Evolutionary conservation across 2,329 filamentous ascomycete genomes (phyloP).

Genomic region (Pseudogymnoascus sp.): DNA sequence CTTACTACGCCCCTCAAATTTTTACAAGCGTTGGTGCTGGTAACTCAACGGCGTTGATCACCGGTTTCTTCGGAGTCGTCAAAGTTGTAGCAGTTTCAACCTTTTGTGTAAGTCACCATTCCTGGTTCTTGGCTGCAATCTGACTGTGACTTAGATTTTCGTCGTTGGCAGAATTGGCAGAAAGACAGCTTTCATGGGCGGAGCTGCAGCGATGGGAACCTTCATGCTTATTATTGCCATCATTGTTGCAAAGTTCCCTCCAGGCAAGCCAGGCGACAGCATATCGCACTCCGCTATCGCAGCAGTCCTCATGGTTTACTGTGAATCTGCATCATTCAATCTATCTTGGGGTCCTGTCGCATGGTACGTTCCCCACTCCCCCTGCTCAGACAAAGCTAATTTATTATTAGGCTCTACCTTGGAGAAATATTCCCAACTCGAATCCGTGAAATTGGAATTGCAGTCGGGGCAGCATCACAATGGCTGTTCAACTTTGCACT

Average conservation of each 20-base stretch:
- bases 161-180: conserved; percentile 41
- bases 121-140: background rate
- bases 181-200: conserved; percentile 37
- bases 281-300: conserved; percentile 31
- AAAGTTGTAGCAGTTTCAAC: conserved; percentile 36
- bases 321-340: conserved; percentile 38
- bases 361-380: conserved; percentile 41
- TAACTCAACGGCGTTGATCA: conserved; percentile 39
- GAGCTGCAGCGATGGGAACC: conserved; percentile 39
- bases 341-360: conserved; percentile 43
- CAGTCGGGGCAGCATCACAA: conserved; percentile 41
- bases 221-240: conserved; percentile 44
- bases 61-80: conserved; percentile 44
- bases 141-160: conserved; percentile 35
- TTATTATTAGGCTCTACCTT: background rate
- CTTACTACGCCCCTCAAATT: conserved; percentile 45
- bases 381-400: conserved; percentile 7
- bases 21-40: conserved; percentile 43
- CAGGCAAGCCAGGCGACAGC: conserved; percentile 25
- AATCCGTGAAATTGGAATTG: conserved; percentile 43
- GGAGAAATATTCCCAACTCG: conserved; percentile 41
- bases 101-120: conserved; percentile 23
- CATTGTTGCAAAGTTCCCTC: conserved; percentile 36
- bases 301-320: conserved; percentile 42
- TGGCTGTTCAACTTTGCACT: conserved; percentile 47